phyloP scores from a whole-genome alignment of 192 early-diverging fungal species.

The Diversispora epigaea region DNA sequence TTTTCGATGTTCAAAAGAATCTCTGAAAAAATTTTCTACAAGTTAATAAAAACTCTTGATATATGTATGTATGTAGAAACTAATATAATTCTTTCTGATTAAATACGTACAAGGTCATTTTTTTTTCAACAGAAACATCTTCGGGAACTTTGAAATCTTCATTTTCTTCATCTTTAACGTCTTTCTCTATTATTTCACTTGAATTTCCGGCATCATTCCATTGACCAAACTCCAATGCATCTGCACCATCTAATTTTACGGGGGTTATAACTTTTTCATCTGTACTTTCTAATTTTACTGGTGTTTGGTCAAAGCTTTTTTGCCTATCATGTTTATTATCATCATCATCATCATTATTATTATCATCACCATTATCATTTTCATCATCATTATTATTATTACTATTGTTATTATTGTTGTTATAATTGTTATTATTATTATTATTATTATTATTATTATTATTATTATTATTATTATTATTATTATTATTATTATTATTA shows the following conservation, averaged over 20 bases:
- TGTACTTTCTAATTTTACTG: not conserved
- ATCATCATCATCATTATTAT: not conserved
- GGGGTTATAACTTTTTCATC: not conserved
- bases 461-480: not conserved
- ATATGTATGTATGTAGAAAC: not conserved
- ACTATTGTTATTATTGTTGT: not conserved
- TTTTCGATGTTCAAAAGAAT: conserved; percentile 18
- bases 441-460: not conserved
- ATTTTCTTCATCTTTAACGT: conserved; percentile 26
- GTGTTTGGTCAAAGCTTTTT: not conserved
- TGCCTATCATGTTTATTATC: not conserved
- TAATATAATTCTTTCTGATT: not conserved
- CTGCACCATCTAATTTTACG: not conserved
- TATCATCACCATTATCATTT: not conserved
- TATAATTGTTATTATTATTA: conserved; percentile 8
- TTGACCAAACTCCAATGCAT: not conserved
- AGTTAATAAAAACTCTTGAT: not conserved
- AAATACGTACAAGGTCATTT: conserved; percentile 2
- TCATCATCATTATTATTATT: not conserved
- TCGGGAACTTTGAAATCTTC: not conserved
- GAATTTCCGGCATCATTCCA: conserved; percentile 6
- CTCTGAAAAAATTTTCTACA: not conserved
- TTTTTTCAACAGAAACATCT: not conserved
- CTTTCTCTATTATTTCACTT: conserved; percentile 6
- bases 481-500: not conserved